Evolutionary conservation across 108 stramenopile species (phyloP).

Genomic region (Mediolabrus comicus): DNA sequence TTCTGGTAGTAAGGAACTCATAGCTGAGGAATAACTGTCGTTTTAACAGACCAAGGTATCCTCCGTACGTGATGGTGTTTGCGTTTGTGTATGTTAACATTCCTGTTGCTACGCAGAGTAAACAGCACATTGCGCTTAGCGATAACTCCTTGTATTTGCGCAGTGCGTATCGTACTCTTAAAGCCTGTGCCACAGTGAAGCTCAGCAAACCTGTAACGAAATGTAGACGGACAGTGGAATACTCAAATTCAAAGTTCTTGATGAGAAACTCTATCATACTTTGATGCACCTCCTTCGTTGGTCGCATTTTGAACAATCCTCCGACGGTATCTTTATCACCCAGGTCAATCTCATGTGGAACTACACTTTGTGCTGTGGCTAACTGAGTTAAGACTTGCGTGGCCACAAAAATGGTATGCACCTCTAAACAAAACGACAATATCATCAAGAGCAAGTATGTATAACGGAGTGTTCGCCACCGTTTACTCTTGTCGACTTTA

Average conservation of each 20-base stretch:
- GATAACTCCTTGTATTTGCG: conserved; percentile 42
- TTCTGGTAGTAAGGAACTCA: conserved; percentile 20
- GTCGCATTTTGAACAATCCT: conserved; percentile 19
- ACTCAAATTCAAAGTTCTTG: conserved; percentile 43
- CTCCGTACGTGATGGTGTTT: conserved; percentile 41
- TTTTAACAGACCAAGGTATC: conserved; percentile 29
- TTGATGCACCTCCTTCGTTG: conserved; percentile 12
- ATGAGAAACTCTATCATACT: conserved; percentile 44
- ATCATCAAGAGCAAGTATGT: conserved; percentile 37
- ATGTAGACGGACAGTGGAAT: conserved; percentile 33
- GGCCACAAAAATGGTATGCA: conserved; percentile 40
- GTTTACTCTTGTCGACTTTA: conserved; percentile 25
- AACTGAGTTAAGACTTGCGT: conserved; percentile 40
- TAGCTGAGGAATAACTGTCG: conserved; percentile 24
- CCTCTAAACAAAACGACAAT: conserved; percentile 39
- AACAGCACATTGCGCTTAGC: conserved; percentile 45
- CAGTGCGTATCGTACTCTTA: conserved; percentile 40
- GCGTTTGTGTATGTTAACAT: conserved; percentile 39
- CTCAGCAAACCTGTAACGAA: conserved; percentile 40
- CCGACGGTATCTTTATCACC: conserved; percentile 24
- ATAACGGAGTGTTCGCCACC: conserved; percentile 38
- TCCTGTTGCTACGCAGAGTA: conserved; percentile 31
- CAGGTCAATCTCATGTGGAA: conserved; percentile 1
- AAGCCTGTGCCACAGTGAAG: conserved; percentile 37
- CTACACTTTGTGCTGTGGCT: conserved; percentile 25